These are phyloP conservation scores for Cryptococcus sp. DNA, from an alignment of 1,284 basidiomycete species.

Conservation along the genomic window DNA sequence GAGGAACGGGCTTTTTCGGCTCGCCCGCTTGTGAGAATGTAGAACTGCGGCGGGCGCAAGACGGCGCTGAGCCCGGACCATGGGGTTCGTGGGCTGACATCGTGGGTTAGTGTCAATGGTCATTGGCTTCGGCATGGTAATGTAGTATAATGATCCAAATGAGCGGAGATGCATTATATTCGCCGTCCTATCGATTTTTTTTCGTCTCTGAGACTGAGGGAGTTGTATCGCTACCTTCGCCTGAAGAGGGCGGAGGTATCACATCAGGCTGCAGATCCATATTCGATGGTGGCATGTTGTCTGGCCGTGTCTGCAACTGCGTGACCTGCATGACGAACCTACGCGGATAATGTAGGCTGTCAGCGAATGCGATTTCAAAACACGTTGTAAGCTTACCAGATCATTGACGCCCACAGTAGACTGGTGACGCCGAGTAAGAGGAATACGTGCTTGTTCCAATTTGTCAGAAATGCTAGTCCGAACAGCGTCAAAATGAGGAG, in stretches of 20 bases:
- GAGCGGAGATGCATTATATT: neutral
- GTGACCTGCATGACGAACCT: conserved; percentile 51
- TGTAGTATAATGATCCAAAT: conserved; percentile 3
- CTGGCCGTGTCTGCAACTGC: conserved; percentile 40
- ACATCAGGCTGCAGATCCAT: conserved; percentile 2
- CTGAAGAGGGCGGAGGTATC: neutral
- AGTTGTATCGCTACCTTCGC: neutral
- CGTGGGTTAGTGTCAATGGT: conserved; percentile 17
- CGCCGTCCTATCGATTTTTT: conserved; percentile 29
- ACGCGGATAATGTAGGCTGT: neutral
- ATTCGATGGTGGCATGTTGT: conserved; percentile 40
- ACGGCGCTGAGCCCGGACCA: conserved; percentile 13
- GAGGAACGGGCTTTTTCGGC: conserved; percentile 51
- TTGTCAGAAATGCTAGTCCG: conserved; percentile 43
- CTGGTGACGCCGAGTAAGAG: conserved; percentile 37
- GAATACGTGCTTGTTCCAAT: conserved; percentile 48
- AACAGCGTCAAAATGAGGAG: conserved; percentile 46
- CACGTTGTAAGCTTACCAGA: conserved; percentile 34
- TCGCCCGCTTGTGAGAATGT: conserved; percentile 52
- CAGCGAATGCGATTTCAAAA: neutral
- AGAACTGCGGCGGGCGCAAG: conserved; percentile 37
- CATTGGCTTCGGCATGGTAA: neutral
- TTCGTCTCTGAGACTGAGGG: conserved; percentile 23
- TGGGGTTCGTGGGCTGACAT: conserved; percentile 49
- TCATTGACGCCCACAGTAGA: conserved; percentile 47